These are phyloP conservation scores for Trichoderma sp. DNA, from an alignment of 2,329 filamentous ascomycete genomes.

Conservation along the genomic window DNA sequence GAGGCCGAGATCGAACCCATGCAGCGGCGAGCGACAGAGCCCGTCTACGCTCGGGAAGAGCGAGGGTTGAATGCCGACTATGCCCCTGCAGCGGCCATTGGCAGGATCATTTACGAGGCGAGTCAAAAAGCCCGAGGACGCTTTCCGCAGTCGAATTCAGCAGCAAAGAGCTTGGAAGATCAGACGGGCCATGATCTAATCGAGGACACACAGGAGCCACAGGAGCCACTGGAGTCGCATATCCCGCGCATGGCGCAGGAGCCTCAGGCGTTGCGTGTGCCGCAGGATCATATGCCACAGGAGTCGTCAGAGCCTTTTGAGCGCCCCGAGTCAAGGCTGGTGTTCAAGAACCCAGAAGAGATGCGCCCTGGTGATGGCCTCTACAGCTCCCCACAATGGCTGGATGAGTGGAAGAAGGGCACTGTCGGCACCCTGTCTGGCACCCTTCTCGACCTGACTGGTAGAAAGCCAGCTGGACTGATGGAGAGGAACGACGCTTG, in stretches of 20 bases:
- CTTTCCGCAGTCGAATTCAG: slow-evolving; percentile 6
- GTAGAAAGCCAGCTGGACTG: slow-evolving; percentile 24
- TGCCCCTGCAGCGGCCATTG: slow-evolving; percentile 33
- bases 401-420: slow-evolving; percentile 75
- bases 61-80: slow-evolving; percentile 37
- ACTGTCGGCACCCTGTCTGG: slow-evolving; percentile 63
- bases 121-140: slow-evolving; percentile 20
- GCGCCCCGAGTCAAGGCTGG: slow-evolving; percentile 41
- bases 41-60: slow-evolving; percentile 35
- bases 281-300: background rate
- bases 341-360: slow-evolving; percentile 47
- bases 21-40: slow-evolving; percentile 39
- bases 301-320: background rate
- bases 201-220: slow-evolving; percentile 13
- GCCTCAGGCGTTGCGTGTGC: background rate
- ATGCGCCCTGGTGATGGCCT: slow-evolving; percentile 54
- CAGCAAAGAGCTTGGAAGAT: slow-evolving; percentile 18
- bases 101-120: slow-evolving; percentile 26
- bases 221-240: slow-evolving; percentile 1
- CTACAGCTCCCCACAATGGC: slow-evolving; percentile 61
- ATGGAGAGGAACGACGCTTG: slow-evolving; percentile 63
- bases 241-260: background rate
- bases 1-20: slow-evolving; percentile 31
- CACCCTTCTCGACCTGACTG: slow-evolving; percentile 61
- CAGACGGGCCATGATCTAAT: slow-evolving; percentile 19